Percentiles rank a stretch among this genome's conserved stretches.
These are phyloP conservation scores for Penicillium vulpinum DNA, from an alignment of 2,329 filamentous ascomycete genomes.

Conservation along the genomic window DNA sequence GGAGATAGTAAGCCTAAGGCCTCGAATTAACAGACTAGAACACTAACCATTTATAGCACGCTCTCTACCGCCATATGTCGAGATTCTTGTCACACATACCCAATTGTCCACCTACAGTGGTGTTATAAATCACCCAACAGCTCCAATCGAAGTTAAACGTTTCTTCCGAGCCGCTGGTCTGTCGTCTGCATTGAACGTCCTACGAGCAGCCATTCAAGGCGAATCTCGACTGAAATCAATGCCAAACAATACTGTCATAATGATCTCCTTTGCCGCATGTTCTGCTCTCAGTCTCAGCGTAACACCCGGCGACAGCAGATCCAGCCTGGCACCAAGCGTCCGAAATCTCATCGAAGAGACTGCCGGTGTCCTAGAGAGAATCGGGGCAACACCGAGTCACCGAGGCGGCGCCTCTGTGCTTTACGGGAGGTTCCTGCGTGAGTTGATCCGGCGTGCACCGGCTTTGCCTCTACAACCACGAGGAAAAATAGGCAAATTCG, in stretches of 20 bases:
- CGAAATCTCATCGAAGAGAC: constrained; percentile 67
- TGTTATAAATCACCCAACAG: constrained; percentile 73
- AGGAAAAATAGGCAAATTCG: constrained; percentile 5
- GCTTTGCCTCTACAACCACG: constrained; percentile 18
- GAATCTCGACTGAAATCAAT: constrained; percentile 70
- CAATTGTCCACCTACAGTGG: constrained; percentile 72
- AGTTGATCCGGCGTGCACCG: constrained; percentile 46
- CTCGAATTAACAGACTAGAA: neutral
- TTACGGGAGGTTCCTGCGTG: constrained; percentile 58
- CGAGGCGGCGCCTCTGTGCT: constrained; percentile 65
- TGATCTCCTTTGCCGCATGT: constrained; percentile 74
- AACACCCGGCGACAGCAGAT: constrained; percentile 56
- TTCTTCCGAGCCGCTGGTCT: constrained; percentile 72
- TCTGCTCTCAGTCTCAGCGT: constrained; percentile 66
- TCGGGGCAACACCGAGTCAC: constrained; percentile 65
- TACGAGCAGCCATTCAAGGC: constrained; percentile 71
- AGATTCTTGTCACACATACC: constrained; percentile 72
- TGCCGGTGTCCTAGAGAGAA: constrained; percentile 66
- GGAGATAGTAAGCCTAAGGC: constrained; percentile 47
- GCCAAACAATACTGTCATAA: constrained; percentile 76
- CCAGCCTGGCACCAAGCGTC: constrained; percentile 62
- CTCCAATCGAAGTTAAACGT: constrained; percentile 67
- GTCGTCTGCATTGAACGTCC: constrained; percentile 71
- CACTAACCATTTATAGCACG: constrained; percentile 19
- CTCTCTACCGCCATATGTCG: constrained; percentile 68